Evolutionary conservation across 176 grass and related monocot species (phyloP).

Genomic region (Cenchrus americanus): DNA sequence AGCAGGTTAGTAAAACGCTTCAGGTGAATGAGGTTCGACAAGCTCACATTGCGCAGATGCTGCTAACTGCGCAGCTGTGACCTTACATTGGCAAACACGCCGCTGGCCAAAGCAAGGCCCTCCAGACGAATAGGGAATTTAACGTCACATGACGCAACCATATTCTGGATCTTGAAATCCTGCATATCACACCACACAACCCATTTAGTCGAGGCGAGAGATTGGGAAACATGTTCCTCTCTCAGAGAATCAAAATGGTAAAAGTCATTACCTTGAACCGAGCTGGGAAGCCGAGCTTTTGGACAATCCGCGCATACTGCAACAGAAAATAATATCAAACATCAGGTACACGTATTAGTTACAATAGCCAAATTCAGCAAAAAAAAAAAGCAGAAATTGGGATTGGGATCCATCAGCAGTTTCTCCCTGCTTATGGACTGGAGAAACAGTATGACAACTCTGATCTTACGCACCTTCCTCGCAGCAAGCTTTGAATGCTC

Average conservation of each 20-base stretch:
- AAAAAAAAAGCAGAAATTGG: neutral
- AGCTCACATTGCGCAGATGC: too few species aligned
- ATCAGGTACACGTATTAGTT: constrained; percentile 12
- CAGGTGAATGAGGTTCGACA: neutral
- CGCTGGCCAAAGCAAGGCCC: constrained; percentile 61
- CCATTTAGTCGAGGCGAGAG: neutral
- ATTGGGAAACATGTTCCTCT: neutral
- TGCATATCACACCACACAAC: constrained; percentile 35
- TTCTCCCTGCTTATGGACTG: neutral
- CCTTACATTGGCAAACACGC: constrained; percentile 74
- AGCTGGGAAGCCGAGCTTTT: constrained; percentile 81
- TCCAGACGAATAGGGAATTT: constrained; percentile 87
- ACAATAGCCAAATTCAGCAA: constrained; percentile 1
- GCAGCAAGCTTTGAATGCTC: constrained; percentile 64
- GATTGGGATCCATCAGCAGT: constrained; percentile 2
- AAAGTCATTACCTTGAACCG: constrained; percentile 67
- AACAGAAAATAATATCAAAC: neutral
- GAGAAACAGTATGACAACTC: constrained; percentile 7
- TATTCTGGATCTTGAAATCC: constrained; percentile 98
- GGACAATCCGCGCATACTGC: constrained; percentile 85
- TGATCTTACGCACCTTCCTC: constrained; percentile 38
- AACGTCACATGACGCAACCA: constrained; percentile 82
- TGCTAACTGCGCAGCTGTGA: neutral
- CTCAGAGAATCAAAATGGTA: neutral
- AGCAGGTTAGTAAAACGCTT: constrained; percentile 18